A percentile compares a stretch with the other conserved stretches of the same genome.
Conservation (phyloP, 768 basidiomycete species). For the Lactarius hatsudake region DNA sequence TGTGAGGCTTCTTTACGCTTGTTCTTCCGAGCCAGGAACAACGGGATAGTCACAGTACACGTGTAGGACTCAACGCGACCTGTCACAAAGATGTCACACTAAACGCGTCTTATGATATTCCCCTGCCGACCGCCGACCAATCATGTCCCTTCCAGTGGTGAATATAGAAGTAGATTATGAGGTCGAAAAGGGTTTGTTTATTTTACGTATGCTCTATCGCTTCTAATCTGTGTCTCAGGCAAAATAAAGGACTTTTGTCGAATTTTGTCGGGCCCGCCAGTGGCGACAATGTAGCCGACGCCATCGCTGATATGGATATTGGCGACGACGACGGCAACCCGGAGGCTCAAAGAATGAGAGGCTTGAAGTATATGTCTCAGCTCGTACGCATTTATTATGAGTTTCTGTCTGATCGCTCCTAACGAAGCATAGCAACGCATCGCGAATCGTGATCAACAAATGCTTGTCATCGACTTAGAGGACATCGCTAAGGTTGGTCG, state of each 20-base stretch:
- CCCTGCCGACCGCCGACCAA: slow-evolving; percentile 22
- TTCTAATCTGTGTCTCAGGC: slow-evolving; percentile 38
- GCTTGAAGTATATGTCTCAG: slow-evolving; percentile 78
- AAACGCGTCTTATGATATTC: slow-evolving; percentile 22
- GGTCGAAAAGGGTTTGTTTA: slow-evolving; percentile 60
- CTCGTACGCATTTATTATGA: slow-evolving; percentile 51
- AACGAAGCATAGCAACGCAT: slow-evolving; percentile 67
- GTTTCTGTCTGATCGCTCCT: slow-evolving; percentile 11
- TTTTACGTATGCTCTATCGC: no score
- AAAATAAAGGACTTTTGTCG: slow-evolving; percentile 69
- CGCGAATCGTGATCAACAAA: slow-evolving; percentile 90
- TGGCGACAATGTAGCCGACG: slow-evolving; percentile 67
- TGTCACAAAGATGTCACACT: slow-evolving; percentile 3
- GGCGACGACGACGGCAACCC: slow-evolving; percentile 44
- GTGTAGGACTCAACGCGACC: slow-evolving; percentile 1
- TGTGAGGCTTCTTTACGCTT: slow-evolving; percentile 26
- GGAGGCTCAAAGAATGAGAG: slow-evolving; percentile 37
- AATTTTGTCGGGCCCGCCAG: slow-evolving; percentile 56
- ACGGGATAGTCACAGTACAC: no score
- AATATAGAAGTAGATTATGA: slow-evolving; percentile 64
- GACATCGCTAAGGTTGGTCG: slow-evolving; percentile 70
- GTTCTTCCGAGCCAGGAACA: not conserved
- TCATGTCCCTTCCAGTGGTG: slow-evolving; percentile 65
- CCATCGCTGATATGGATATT: slow-evolving; percentile 70
- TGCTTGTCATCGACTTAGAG: slow-evolving; percentile 84